Percentiles rank a stretch among this genome's conserved stretches.
phyloP scores from a whole-genome alignment of 169 alveolate genomes.

The Pseudocohnilembus persalinus region DNA sequence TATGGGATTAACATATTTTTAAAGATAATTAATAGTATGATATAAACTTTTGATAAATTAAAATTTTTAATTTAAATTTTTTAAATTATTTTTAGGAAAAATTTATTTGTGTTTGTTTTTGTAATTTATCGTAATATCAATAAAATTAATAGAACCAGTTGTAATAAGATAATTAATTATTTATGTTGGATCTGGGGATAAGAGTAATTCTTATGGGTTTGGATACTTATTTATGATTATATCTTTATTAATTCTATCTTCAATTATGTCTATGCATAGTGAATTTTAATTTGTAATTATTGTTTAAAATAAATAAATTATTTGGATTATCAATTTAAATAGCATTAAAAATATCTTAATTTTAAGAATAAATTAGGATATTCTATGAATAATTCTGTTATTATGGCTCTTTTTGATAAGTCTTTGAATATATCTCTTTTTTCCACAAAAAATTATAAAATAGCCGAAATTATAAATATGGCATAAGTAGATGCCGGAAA shows the following conservation, averaged over 20 bases:
- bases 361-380: conserved; percentile 23
- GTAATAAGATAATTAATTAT: too few species aligned
- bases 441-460: conserved; percentile 17
- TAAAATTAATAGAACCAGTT: too few species aligned
- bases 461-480: conserved; percentile 74
- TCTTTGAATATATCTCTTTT: conserved; percentile 23
- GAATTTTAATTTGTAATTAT: background rate
- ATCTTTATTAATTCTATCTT: background rate
- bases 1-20: too few species aligned
- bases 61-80: too few species aligned
- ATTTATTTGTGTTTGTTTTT: too few species aligned
- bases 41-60: too few species aligned
- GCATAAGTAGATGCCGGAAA: conserved; percentile 75
- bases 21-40: too few species aligned
- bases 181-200: too few species aligned
- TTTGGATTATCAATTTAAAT: background rate
- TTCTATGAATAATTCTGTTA: conserved; percentile 12
- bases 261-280: background rate
- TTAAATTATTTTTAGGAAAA: too few species aligned
- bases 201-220: too few species aligned
- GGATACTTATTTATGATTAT: background rate
- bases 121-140: too few species aligned
- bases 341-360: background rate
- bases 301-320: background rate
- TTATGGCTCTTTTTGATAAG: conserved; percentile 25